These are phyloP conservation scores for Sparassis latifolia DNA, from an alignment of 1,284 basidiomycete genomes.

Conservation along the genomic window DNA sequence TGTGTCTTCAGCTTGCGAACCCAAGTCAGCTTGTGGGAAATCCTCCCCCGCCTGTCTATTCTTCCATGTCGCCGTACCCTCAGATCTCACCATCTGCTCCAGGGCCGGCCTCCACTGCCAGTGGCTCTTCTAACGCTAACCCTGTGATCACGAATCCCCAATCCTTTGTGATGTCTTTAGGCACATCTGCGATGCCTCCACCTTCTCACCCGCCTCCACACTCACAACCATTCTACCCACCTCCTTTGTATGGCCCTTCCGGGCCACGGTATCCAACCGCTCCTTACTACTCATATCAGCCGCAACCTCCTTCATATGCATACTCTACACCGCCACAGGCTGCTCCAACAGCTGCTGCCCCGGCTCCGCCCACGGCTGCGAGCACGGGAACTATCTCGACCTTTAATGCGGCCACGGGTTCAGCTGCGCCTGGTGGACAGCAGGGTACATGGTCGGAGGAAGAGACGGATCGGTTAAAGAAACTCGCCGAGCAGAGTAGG, in stretches of 20 bases:
- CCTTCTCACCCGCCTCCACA: slow-evolving; percentile 24
- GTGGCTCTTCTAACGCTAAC: slow-evolving; percentile 17
- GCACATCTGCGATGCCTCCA: slow-evolving; percentile 27
- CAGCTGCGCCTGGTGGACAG: slow-evolving; percentile 38
- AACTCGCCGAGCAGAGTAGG: slow-evolving; percentile 59
- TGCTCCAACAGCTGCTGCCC: slow-evolving; percentile 14
- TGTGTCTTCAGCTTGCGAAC: slow-evolving; percentile 50
- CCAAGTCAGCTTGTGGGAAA: slow-evolving; percentile 57
- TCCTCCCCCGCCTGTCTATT: slow-evolving; percentile 55
- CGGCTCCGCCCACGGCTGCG: slow-evolving; percentile 16
- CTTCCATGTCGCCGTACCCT: slow-evolving; percentile 21
- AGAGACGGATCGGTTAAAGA: slow-evolving; percentile 60
- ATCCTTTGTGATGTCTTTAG: slow-evolving; percentile 62
- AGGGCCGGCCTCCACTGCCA: slow-evolving; percentile 19
- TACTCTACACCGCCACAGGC: slow-evolving; percentile 18
- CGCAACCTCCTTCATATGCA: slow-evolving; percentile 32
- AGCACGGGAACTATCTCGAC: slow-evolving; percentile 30
- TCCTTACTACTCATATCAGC: slow-evolving; percentile 48
- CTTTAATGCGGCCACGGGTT: slow-evolving; percentile 30
- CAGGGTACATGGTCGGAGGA: slow-evolving; percentile 74
- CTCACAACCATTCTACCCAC: slow-evolving; percentile 37
- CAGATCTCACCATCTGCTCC: slow-evolving; percentile 19
- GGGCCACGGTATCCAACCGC: slow-evolving; percentile 46
- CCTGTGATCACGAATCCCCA: slow-evolving; percentile 60
- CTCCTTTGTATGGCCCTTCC: slow-evolving; percentile 31